phyloP scores from a whole-genome alignment of 2,329 filamentous ascomycete species.

The Fusarium fujikuroi region DNA sequence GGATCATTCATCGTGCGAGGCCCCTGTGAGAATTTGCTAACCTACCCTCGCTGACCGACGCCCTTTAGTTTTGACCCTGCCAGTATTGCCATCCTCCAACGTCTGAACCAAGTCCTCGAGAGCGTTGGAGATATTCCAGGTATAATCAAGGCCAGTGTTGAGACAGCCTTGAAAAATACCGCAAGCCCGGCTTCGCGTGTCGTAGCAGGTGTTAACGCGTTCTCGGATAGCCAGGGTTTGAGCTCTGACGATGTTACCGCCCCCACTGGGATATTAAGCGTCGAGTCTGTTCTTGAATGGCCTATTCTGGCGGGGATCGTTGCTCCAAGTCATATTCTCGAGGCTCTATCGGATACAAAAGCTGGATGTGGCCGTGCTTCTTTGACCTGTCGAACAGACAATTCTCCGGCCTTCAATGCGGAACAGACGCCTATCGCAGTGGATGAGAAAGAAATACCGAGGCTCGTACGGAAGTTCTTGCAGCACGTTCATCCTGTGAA shows the following conservation, averaged over 20 bases:
- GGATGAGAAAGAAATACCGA: background rate
- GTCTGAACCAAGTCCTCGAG: background rate
- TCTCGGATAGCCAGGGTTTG: background rate
- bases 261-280: background rate
- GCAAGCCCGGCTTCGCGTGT: background rate
- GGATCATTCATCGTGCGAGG: background rate
- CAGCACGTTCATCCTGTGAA: background rate
- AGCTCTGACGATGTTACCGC: background rate
- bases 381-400: background rate
- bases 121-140: background rate
- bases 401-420: too few species aligned
- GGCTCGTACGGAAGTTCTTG: background rate
- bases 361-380: background rate
- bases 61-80: background rate
- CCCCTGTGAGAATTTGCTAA: background rate
- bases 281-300: background rate
- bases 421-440: accelerated
- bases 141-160: background rate
- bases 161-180: background rate
- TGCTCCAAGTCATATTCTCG: background rate
- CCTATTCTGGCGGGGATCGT: background rate
- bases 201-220: background rate
- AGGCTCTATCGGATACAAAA: background rate
- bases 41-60: background rate
- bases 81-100: background rate